Evolutionary conservation across 2,329 filamentous ascomycete genomes (phyloP), one percentile per base, ranked within the genome.

Genomic region (Plenodomus tracheiphilus): DNA sequence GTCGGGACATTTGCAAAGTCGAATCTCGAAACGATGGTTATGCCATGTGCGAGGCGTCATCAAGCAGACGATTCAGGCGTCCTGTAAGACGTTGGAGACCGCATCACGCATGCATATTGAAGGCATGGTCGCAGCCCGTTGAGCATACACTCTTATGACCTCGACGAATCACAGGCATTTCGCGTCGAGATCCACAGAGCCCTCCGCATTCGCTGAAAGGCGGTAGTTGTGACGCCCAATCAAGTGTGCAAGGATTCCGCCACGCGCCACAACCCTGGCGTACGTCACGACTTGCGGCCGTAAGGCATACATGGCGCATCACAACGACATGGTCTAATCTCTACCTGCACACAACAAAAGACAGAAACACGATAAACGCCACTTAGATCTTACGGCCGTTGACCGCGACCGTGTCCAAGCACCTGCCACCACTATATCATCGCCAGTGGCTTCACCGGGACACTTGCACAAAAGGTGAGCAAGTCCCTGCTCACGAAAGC

Each of bases 241-340:
- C 43, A 45, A 2, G 25, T n/a, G 15, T 9, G 13, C 2, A n/a
- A 37, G 18, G 18, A n/a, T 7, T 17, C 22, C 41, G 44, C 43
- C 40, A 43, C 49, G 8, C 22, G 11, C 18, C n/a, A 9, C 15
- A 16, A 21, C 36, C 39, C 34, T 25, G 40, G 37, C 42, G 39
- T 46, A 49, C 50, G 50, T 53, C 50, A 53, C 43, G 50, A 53
- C 50, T 51, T 44, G 39, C 42, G 50, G 50, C 45, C 49, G 49
- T 41, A 53, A 44, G 21, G 43, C 17, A 18, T 43, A 18, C 6
- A 41, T n/a, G 11, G 30, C 30, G 11, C 22, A 35, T 9, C 32
- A 22, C 37, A 34, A 34, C 42, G 25, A 32, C 16, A 25, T 25
- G 22, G 5, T 25, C 5, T 25, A 10, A 25, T 25, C 22, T n/a